Evolutionary conservation across 2,329 filamentous ascomycete genomes (phyloP).

Genomic region (Ascochyta koolunga): DNA sequence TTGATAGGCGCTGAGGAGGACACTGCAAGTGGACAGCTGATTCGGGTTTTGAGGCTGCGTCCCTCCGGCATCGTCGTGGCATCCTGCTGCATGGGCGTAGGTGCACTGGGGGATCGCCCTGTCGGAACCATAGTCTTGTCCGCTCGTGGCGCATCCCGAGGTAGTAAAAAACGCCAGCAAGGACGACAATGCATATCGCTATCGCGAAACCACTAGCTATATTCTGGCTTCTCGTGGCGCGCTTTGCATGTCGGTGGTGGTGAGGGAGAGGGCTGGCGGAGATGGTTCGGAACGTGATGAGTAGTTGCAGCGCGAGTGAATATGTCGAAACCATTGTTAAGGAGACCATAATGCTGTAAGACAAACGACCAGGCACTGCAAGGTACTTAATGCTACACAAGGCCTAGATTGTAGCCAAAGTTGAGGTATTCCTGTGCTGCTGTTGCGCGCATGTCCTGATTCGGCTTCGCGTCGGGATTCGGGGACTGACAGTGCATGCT

Average conservation of each 20-base stretch:
- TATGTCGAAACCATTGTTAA: not conserved
- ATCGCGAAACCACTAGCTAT: slow-evolving; percentile 18
- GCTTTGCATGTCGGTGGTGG: not conserved
- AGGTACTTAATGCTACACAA: slow-evolving; percentile 7
- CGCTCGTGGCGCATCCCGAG: slow-evolving; percentile 18
- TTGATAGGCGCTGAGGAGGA: slow-evolving; percentile 12
- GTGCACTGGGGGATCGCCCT: not conserved
- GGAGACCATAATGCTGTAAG: not conserved
- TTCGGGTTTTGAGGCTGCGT: not conserved
- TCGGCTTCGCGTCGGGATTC: slow-evolving; percentile 14
- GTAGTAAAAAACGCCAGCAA: slow-evolving; percentile 19
- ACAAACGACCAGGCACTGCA: not conserved
- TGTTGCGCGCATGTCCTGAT: not conserved
- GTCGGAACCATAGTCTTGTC: slow-evolving; percentile 9
- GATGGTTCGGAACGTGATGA: not conserved
- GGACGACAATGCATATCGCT: slow-evolving; percentile 13
- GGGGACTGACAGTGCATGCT: slow-evolving; percentile 5
- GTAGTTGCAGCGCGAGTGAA: not conserved
- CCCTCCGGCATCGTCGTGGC: not conserved
- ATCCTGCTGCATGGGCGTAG: not conserved
- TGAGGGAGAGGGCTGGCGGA: slow-evolving; percentile 3
- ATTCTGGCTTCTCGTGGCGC: slow-evolving; percentile 2
- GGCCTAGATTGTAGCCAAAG: not conserved
- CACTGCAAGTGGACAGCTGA: slow-evolving; percentile 11
- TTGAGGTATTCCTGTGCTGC: not conserved